Evolutionary conservation across 164 flowering plant genomes (phyloP).

Genomic region (Berberis thunbergii): DNA sequence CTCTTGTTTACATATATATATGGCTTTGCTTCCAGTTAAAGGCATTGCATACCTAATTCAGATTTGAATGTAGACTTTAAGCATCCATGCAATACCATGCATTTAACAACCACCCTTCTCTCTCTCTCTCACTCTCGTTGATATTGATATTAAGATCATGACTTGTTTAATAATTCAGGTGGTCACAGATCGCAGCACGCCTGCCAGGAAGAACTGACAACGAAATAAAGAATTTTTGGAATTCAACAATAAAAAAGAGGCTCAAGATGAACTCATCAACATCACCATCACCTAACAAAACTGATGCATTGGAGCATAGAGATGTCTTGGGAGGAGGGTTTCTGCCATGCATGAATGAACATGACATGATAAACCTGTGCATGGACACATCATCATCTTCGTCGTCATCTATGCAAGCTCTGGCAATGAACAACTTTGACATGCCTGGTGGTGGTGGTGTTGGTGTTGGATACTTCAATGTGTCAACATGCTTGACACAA

Average conservation of each 20-base stretch:
- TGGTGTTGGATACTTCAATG: constrained; percentile 18
- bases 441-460: constrained; percentile 4
- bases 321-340: constrained; percentile 20
- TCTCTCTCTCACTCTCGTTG: background rate
- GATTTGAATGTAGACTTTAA: constrained; percentile 1
- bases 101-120: background rate
- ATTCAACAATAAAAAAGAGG: constrained; percentile 69
- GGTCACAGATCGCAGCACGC: constrained; percentile 84
- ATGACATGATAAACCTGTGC: constrained; percentile 26
- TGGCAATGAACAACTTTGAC: constrained; percentile 17
- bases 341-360: constrained; percentile 27
- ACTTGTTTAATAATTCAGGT: constrained; percentile 24
- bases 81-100: constrained; percentile 2
- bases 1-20: too few relatives aligned
- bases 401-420: constrained; percentile 29
- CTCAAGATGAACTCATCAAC: constrained; percentile 25
- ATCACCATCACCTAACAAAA: constrained; percentile 44
- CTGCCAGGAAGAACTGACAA: constrained; percentile 81
- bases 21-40: background rate
- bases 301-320: constrained; percentile 33
- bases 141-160: background rate
- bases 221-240: constrained; percentile 82
- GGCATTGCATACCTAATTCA: background rate
- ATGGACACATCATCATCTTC: constrained; percentile 31
- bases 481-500: constrained; percentile 27